Percentiles rank a stretch among this genome's conserved stretches.
These are phyloP conservation scores for Blakeslea trispora DNA, from an alignment of 371 early-diverging fungal genomes.

Conservation along the genomic window DNA sequence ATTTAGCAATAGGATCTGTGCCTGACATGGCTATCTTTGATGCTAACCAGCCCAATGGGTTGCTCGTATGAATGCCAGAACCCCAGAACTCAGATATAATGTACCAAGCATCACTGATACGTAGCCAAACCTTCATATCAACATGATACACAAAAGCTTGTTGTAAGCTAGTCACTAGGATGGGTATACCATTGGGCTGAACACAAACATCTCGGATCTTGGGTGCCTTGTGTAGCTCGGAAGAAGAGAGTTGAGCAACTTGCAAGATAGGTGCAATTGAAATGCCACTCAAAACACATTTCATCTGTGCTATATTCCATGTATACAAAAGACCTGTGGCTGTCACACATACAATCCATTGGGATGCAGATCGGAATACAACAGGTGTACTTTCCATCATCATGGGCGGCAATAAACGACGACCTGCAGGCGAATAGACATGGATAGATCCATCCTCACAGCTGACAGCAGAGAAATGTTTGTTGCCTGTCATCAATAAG, in stretches of 20 bases:
- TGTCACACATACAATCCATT: conserved; percentile 68
- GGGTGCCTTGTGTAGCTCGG: conserved; percentile 37
- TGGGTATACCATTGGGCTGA: conserved; percentile 66
- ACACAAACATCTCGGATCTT: conserved; percentile 65
- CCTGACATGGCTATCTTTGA: conserved; percentile 18
- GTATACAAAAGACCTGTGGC: conserved; percentile 63
- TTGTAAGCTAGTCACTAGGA: conserved; percentile 70
- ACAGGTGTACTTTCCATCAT: conserved; percentile 68
- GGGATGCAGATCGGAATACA: conserved; percentile 54
- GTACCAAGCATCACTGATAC: conserved; percentile 68
- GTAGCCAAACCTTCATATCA: conserved; percentile 73
- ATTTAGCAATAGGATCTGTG: conserved; percentile 32
- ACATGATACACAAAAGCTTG: conserved; percentile 76
- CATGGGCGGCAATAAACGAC: conserved; percentile 70
- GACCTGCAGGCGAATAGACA: conserved; percentile 69
- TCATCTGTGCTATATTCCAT: conserved; percentile 65
- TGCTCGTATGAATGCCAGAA: not conserved
- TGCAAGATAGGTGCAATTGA: conserved; percentile 64
- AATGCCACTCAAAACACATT: conserved; percentile 48
- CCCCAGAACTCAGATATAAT: conserved; percentile 61
- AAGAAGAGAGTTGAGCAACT: conserved; percentile 38
- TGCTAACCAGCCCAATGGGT: conserved; percentile 45
- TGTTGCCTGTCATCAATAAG: conserved; percentile 62
- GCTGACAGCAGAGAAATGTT: conserved; percentile 57
- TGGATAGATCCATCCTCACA: conserved; percentile 74